Base-by-base conservation (phyloP, 129 eudicot species). In the Artemisia annua region DNA sequence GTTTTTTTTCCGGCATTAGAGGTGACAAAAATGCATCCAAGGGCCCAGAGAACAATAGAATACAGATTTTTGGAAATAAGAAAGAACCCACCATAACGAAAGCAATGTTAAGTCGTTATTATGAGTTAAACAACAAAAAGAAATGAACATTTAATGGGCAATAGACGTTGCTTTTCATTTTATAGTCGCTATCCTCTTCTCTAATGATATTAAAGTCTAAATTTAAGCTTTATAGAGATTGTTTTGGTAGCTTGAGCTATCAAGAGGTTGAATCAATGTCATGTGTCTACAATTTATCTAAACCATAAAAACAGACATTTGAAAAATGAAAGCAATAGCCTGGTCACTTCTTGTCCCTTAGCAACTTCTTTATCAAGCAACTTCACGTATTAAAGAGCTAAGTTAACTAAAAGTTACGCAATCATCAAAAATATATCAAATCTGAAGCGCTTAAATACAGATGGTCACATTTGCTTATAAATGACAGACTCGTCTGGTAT, bases 11-110 rank as follows among this genome's bases (percentile, higher is more conserved):
- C 49, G 67, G 52, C 20, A 50, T 56, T 49, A 54, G 22, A 69
- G 64, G 32, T 30, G 35, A 72, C 28, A 63, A 55, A 39, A 1
- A 7, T 39, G 7, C 11, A 39, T 8, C 1, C 46, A 39, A 26
- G 48, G 79, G 84, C 82, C 73, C 87, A 78, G 75, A 75, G 15
- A 79, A 76, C 54, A 70, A 78, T 62, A 69, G 12, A 43, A 70
- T 43, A 66, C 49, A 75, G 48, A 58, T 67, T 46, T 71, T 50
- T 19, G 53, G 32, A 71, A 56, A 67, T 61, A 48, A 54, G 58
- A 73, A 35, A 20, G 63, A 72, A 79, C 65, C 59, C 75, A 81
- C 35, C 70, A 65, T 67, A 26, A 52, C 46, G 48, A 19, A 76
- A 66, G 71, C 46, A 65, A 69, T 63, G 52, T 55, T 51, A 63